Evolutionary conservation across 768 basidiomycete genomes (phyloP).

Genomic region (Phanerochaete carnosa): DNA sequence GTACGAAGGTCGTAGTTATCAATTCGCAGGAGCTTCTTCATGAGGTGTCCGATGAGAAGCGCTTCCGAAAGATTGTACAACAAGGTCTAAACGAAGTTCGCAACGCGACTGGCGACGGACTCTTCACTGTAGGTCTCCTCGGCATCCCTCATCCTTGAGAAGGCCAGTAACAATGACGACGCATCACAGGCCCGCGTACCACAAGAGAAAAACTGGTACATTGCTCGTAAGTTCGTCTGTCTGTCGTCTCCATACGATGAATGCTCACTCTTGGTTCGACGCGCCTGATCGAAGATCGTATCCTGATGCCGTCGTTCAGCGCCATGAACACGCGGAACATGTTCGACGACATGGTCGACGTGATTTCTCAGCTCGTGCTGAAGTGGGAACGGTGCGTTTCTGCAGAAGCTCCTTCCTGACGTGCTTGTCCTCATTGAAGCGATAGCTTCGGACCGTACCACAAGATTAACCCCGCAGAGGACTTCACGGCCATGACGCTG

Average conservation of each 20-base stretch:
- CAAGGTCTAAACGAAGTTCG: constrained; percentile 33
- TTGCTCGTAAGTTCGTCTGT: constrained; percentile 33
- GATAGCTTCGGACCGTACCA: constrained; percentile 35
- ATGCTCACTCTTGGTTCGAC: background rate
- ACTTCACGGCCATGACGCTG: constrained; percentile 45
- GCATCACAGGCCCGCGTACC: constrained; percentile 24
- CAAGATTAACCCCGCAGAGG: constrained; percentile 39
- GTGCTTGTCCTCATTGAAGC: background rate
- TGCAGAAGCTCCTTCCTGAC: background rate
- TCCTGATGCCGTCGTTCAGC: constrained; percentile 42
- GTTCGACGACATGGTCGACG: constrained; percentile 48
- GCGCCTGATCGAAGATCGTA: too few species aligned
- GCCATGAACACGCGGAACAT: constrained; percentile 39
- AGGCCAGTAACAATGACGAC: background rate
- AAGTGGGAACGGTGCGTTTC: constrained; percentile 39
- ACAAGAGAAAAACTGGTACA: constrained; percentile 43
- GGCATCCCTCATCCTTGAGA: background rate
- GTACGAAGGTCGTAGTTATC: constrained; percentile 22
- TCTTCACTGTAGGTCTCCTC: constrained; percentile 33
- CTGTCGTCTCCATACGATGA: background rate
- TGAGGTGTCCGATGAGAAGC: constrained; percentile 41
- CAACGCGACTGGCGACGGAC: constrained; percentile 36
- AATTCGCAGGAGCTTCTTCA: constrained; percentile 35
- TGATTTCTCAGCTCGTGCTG: constrained; percentile 37
- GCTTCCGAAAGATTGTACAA: constrained; percentile 36